Evolutionary conservation across 2,329 filamentous ascomycete genomes (phyloP), one percentile per base, ranked within the genome.

Genomic region (Mycogone perniciosa): DNA sequence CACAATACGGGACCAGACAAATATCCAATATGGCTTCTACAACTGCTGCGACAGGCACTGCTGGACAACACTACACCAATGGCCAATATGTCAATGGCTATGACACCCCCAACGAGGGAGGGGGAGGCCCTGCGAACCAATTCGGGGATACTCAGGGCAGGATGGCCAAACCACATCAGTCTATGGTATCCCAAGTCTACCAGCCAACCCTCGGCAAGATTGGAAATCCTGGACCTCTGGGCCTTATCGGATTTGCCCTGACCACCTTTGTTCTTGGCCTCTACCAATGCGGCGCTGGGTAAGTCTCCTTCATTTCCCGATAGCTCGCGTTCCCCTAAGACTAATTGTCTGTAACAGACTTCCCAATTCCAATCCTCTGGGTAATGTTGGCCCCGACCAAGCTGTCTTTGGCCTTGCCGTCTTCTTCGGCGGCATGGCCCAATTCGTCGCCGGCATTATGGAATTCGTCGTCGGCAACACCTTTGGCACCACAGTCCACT

Each of bases 341-440:
- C 34, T 27, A 41, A 44, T 45, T 39, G 47, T 39, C 31, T 2
- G 13, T 33, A 29, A 46, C 6, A 69, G 67, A 30, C 64, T 69
- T 34, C 67, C 67, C 31, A 57, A 53, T 11, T 62, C 62, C 26
- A 64, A 69, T 42, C 66, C 67, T 4, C 51, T 67, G 7, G 65
- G 64, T 33, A 54, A 39, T 11, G 62, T 69, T 27, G 67, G 67
- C 4, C 67, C 67, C 39, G 60, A 67, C 44, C 66, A 69, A 44
- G 66, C 63, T 44, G 62, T 69, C 50, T 68, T 69, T 31, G 67
- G 67, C 5, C 50, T 69, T 29, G 66, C 65, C 29, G 59, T 69
- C 46, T 69, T 68, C 48, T 85, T 86, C 64, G 84, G 84, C 64
- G 84, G 84, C 52, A 70, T 85, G 6, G 76, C 85, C n/a, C 84